phyloP scores from a whole-genome alignment of 805 yeast species.

The Candida maesae region DNA sequence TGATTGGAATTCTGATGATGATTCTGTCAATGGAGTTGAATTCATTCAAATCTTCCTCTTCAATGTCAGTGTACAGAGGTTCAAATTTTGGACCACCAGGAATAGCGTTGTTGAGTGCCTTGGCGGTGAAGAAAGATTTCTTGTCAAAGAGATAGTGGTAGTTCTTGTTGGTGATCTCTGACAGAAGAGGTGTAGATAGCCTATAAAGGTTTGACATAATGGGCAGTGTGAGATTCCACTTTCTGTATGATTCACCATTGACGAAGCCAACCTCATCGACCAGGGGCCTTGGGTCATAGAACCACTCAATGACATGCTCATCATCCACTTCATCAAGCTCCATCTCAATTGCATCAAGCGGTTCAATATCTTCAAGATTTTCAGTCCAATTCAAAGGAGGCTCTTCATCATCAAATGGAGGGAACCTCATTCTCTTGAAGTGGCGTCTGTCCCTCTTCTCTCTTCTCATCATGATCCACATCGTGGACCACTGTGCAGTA shows the following conservation, averaged over 20 bases:
- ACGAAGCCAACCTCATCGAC: slow-evolving; percentile 50
- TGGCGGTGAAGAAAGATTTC: slow-evolving; percentile 82
- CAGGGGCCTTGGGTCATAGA: slow-evolving; percentile 75
- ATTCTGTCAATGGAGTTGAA: slow-evolving; percentile 86
- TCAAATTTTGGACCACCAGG: slow-evolving; percentile 98
- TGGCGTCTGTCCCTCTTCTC: slow-evolving; percentile 89
- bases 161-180: slow-evolving; percentile 49
- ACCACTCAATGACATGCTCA: slow-evolving; percentile 62
- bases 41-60: slow-evolving; percentile 78
- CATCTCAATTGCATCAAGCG: slow-evolving; percentile 65
- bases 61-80: slow-evolving; percentile 66
- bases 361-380: slow-evolving; percentile 67
- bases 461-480: slow-evolving; percentile 90
- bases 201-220: slow-evolving; percentile 64
- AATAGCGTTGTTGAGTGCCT: slow-evolving; percentile 78
- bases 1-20: slow-evolving; percentile 70
- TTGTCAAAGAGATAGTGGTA: slow-evolving; percentile 71
- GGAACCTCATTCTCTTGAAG: slow-evolving; percentile 89
- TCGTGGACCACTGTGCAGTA: slow-evolving; percentile 91
- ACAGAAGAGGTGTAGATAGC: slow-evolving; percentile 65
- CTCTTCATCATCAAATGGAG: slow-evolving; percentile 97
- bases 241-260: slow-evolving; percentile 74
- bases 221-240: slow-evolving; percentile 61
- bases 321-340: slow-evolving; percentile 67
- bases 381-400: slow-evolving; percentile 86